Conservation (phyloP, 208 protist species). For the Plasmodiophora brassicae region DNA sequence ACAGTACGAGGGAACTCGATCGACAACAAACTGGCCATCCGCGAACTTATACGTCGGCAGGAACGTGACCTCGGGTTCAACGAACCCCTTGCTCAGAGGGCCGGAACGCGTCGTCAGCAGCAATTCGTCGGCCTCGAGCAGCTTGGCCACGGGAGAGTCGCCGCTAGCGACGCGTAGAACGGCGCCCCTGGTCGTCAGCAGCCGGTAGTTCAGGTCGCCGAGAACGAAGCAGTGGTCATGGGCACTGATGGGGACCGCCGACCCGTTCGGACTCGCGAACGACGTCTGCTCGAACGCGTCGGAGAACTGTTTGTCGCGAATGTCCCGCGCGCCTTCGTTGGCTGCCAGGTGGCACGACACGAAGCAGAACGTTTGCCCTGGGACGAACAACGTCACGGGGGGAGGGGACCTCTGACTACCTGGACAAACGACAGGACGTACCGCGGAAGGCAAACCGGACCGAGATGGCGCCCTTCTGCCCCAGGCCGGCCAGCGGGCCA, state of each 20-base stretch:
- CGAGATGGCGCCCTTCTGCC: neutral
- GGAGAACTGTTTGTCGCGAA: neutral
- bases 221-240: neutral
- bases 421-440: too few species aligned
- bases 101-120: too few species aligned
- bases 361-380: neutral
- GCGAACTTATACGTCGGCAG: neutral
- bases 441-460: too few species aligned
- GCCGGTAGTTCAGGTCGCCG: constrained; percentile 3
- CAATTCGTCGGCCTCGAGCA: too few species aligned
- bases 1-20: neutral
- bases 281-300: neutral
- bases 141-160: too few species aligned
- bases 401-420: too few species aligned
- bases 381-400: too few species aligned
- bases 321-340: neutral
- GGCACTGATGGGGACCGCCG: neutral
- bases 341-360: constrained; percentile 23
- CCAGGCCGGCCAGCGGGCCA: neutral
- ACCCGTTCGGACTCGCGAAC: neutral
- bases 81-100: too few species aligned
- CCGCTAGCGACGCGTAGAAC: too few species aligned
- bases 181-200: too few species aligned
- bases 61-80: neutral
- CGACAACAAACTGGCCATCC: neutral